Conservation (phyloP, 306 rosid genomes). For the Dryas drummondii region DNA sequence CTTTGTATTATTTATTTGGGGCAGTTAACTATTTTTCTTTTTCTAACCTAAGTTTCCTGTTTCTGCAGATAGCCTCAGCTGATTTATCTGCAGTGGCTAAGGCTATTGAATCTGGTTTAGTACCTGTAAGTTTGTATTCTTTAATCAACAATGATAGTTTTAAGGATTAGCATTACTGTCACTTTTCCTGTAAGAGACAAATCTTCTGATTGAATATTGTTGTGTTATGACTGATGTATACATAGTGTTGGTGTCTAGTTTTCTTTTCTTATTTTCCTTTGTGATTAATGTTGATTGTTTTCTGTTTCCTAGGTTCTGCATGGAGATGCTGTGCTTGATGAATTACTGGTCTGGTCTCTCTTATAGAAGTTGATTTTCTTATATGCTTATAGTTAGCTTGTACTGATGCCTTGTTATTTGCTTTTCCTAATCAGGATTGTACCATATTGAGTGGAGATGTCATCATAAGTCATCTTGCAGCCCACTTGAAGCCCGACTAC, state of each 20-base stretch:
- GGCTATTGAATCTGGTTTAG: slow-evolving; percentile 72
- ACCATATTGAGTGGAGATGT: slow-evolving; percentile 93
- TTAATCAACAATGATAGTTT: slow-evolving; percentile 19
- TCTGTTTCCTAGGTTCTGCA: slow-evolving; percentile 67
- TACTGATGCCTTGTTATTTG: neutral
- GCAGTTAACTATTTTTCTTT: neutral
- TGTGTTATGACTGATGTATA: neutral
- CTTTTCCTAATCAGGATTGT: slow-evolving; percentile 59
- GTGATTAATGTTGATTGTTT: slow-evolving; percentile 2
- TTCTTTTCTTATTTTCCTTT: neutral
- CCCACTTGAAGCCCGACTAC: slow-evolving; percentile 62
- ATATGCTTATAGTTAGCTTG: neutral
- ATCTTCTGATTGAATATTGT: neutral
- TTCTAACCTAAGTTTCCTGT: slow-evolving; percentile 27
- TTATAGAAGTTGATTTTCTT: slow-evolving; percentile 15
- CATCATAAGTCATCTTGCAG: slow-evolving; percentile 86
- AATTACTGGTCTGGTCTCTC: slow-evolving; percentile 54
- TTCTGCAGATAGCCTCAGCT: slow-evolving; percentile 62
- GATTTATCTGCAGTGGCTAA: slow-evolving; percentile 66
- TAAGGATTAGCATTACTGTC: slow-evolving; percentile 8
- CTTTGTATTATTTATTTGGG: slow-evolving; percentile 9
- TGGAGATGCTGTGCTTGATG: slow-evolving; percentile 93
- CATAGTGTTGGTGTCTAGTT: neutral
- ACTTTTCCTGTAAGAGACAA: neutral
- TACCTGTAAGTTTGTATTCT: slow-evolving; percentile 63